Evolutionary conservation across 2,329 filamentous ascomycete genomes (phyloP).

Genomic region (Exophiala aquamarina): DNA sequence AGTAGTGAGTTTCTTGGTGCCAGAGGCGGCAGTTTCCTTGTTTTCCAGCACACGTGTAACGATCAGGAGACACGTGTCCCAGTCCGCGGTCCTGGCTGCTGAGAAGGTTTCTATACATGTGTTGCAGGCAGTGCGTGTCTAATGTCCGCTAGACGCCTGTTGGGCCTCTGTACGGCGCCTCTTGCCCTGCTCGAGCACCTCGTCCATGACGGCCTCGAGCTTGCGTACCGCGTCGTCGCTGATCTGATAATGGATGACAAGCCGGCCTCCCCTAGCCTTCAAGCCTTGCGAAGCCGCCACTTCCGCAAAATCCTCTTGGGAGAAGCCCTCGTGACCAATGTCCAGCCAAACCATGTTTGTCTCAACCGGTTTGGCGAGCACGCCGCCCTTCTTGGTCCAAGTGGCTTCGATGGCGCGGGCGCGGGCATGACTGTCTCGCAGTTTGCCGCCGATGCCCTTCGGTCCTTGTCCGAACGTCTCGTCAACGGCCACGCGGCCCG

Average conservation of each 20-base stretch:
- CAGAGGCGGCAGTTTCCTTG: too few species aligned
- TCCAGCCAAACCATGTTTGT: slow-evolving; percentile 95
- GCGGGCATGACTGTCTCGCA: slow-evolving; percentile 60
- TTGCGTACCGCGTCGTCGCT: slow-evolving; percentile 36
- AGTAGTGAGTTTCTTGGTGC: too few species aligned
- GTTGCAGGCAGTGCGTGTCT: too few species aligned
- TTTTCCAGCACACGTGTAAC: too few species aligned
- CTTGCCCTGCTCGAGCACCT: slow-evolving; percentile 12
- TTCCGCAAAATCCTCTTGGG: slow-evolving; percentile 53
- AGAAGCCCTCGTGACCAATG: slow-evolving; percentile 60
- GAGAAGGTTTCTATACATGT: too few species aligned
- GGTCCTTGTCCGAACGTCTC: slow-evolving; percentile 69
- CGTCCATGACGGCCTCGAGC: slow-evolving; percentile 33
- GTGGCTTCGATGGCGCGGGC: slow-evolving; percentile 63
- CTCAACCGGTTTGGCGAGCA: slow-evolving; percentile 67
- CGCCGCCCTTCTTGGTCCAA: slow-evolving; percentile 71
- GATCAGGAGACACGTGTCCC: too few species aligned
- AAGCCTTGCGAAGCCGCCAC: slow-evolving; percentile 59
- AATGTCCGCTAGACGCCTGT: too few species aligned
- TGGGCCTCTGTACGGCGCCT: neutral
- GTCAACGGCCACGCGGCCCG: slow-evolving; percentile 74
- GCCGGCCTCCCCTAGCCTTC: slow-evolving; percentile 55
- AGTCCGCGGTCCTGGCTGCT: too few species aligned
- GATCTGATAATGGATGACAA: slow-evolving; percentile 69
- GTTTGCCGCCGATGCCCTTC: slow-evolving; percentile 60